Evolutionary conservation across 2,329 filamentous ascomycete genomes (phyloP).

Genomic region (Grosmannia serpens): DNA sequence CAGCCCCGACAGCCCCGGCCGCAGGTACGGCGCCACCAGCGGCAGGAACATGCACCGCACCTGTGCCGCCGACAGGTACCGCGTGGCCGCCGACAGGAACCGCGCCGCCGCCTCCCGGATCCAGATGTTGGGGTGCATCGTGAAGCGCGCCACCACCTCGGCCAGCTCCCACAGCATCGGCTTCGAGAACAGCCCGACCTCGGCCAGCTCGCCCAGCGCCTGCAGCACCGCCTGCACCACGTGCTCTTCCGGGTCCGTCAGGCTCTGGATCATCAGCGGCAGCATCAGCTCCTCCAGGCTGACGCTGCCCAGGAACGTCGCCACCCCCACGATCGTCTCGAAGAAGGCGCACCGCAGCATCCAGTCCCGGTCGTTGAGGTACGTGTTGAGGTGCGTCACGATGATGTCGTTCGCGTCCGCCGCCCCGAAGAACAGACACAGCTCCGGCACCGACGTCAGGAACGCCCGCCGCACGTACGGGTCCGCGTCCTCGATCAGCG

Average conservation of each 20-base stretch:
- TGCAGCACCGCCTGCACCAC: constrained; percentile 86
- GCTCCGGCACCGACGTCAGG: constrained; percentile 75
- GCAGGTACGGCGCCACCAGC: constrained; percentile 70
- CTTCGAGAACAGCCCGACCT: constrained; percentile 75
- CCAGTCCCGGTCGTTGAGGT: constrained; percentile 94
- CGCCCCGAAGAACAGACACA: constrained; percentile 92
- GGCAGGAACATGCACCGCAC: constrained; percentile 74
- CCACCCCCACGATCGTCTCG: constrained; percentile 86
- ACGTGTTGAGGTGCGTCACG: constrained; percentile 90
- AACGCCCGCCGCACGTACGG: constrained; percentile 83
- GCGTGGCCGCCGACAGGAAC: constrained; percentile 68
- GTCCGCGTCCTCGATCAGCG: constrained; percentile 76
- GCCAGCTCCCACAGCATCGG: constrained; percentile 80
- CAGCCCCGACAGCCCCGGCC: constrained; percentile 50
- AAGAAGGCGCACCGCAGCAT: constrained; percentile 95
- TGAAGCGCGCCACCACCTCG: constrained; percentile 71
- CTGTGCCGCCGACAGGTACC: constrained; percentile 68
- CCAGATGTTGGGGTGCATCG: constrained; percentile 91
- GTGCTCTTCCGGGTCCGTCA: constrained; percentile 87
- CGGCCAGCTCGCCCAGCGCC: constrained; percentile 78
- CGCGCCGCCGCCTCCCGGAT: constrained; percentile 81
- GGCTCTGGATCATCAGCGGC: constrained; percentile 87
- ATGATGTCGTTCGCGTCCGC: constrained; percentile 93
- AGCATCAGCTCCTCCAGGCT: constrained; percentile 92
- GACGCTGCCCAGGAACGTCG: constrained; percentile 76